Evolutionary conservation across 306 rosid species (phyloP), one percentile per base, ranked within the genome.

Genomic region (Arachis stenosperma): DNA sequence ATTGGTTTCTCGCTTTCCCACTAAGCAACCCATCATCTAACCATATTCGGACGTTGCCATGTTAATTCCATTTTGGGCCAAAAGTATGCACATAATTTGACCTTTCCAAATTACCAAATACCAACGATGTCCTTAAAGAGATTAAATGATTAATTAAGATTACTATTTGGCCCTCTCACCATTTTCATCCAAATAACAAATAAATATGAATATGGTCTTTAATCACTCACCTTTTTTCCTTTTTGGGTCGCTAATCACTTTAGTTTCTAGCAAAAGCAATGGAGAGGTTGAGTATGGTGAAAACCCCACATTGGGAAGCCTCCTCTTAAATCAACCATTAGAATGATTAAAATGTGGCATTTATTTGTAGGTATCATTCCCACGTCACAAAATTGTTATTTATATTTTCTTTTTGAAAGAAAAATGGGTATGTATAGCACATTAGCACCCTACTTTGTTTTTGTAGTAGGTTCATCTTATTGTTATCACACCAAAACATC

Each of bases 201-300:
- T 4, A 70, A 41, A 70, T 29, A 57, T 42, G 17, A 14, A 13
- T 62, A 13, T 65, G 5, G 13, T 12, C 62, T 41, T 46, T 54
- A 61, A 69, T 75, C 40, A 13, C 59, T 74, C 5, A 42, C 15
- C 67, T 9, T 55, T 54, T 66, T 50, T 4, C 0, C 9, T 65
- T 74, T 75, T 55, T n/a, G 14, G 48, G 74, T 73, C 69, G 42
- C 57, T 65, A 79, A 55, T 60, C 65, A 66, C 64, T 79, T 72
- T 79, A 48, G 65, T 72, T 56, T 77, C 0, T 61, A 8, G 52
- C 81, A 53, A 78, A 78, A 70, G 71, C 76, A 78, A 61, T 22
- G 29, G 70, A 44, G 65, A 54, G 72, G 76, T 62, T 78, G 72
- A 62, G 81, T 78, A 27, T 43, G 70, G 43, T 61, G 76, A 46